Conservation (phyloP, 495 filamentous ascomycete genomes). For the Aspergillus coremiiformis region DNA sequence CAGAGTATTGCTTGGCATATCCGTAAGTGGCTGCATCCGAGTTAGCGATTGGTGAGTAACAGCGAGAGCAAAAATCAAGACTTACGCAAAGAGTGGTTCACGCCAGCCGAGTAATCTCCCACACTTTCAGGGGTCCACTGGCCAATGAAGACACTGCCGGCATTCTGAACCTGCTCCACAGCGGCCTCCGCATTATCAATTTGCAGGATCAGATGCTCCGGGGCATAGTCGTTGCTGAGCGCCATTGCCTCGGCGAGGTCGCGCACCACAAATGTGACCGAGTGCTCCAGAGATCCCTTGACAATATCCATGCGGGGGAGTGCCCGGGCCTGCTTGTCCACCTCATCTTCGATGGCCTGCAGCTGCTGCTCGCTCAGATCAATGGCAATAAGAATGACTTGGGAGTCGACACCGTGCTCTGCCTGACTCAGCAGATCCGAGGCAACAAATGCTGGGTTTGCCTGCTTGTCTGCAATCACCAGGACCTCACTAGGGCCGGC, state of each 20-base stretch:
- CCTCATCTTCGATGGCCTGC: conserved; percentile 76
- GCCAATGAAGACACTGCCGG: conserved; percentile 91
- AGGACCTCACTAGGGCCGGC: conserved; percentile 95
- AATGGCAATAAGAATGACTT: conserved; percentile 87
- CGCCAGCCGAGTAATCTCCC: conserved; percentile 94
- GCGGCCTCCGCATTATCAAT: conserved; percentile 61
- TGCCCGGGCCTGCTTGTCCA: conserved; percentile 81
- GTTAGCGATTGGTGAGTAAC: conserved; percentile 10
- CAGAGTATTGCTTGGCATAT: conserved; percentile 96
- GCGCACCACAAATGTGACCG: conserved; percentile 75
- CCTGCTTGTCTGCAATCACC: conserved; percentile 83
- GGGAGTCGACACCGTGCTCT: conserved; percentile 91
- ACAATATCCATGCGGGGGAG: conserved; percentile 91
- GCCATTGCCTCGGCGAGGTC: conserved; percentile 76
- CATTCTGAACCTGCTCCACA: conserved; percentile 79
- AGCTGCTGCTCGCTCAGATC: conserved; percentile 65
- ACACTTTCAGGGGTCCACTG: conserved; percentile 96
- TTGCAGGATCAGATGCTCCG: conserved; percentile 94
- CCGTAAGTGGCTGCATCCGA: conserved; percentile 74
- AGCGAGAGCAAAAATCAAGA: conserved; percentile 15
- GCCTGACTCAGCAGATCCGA: conserved; percentile 92
- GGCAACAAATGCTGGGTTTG: conserved; percentile 92
- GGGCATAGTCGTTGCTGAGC: conserved; percentile 91
- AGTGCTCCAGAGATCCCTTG: conserved; percentile 82
- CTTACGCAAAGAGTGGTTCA: conserved; percentile 95